These are phyloP conservation scores for Candida saitoana DNA, from an alignment of 805 yeast species.

Conservation along the genomic window DNA sequence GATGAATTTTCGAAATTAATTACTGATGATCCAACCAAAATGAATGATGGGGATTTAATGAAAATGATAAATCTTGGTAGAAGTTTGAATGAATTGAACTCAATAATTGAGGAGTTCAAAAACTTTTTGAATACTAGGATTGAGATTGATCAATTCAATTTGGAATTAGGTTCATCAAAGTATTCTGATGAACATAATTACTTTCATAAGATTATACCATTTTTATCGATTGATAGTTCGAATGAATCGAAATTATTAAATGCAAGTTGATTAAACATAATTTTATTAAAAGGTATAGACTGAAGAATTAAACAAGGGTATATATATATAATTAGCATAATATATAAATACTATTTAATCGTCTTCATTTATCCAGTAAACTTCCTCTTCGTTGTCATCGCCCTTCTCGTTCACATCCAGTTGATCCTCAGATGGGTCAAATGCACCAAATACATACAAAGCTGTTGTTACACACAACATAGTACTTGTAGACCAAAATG, in stretches of 20 bases:
- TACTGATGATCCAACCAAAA: constrained; percentile 7
- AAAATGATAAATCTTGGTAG: constrained; percentile 39
- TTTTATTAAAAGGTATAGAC: no score
- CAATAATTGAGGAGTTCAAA: constrained; percentile 45
- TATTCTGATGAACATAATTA: constrained; percentile 29
- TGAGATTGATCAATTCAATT: constrained; percentile 23
- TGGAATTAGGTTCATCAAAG: constrained; percentile 7
- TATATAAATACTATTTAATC: not conserved
- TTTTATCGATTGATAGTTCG: constrained; percentile 33
- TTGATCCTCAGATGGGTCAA: constrained; percentile 1
- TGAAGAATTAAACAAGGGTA: not conserved
- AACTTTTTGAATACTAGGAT: constrained; percentile 29
- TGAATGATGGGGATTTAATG: constrained; percentile 5
- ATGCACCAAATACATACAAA: constrained; percentile 16
- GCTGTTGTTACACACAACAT: constrained; percentile 25
- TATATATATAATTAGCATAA: not conserved
- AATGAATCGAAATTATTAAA: constrained; percentile 27
- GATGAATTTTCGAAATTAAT: not conserved
- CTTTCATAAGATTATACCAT: constrained; percentile 36
- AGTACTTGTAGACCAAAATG: constrained; percentile 36
- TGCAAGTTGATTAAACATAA: constrained; percentile 16
- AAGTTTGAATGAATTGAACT: constrained; percentile 50
- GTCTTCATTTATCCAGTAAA: not conserved
- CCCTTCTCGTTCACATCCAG: not conserved
- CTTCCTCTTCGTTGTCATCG: not conserved